Conservation (phyloP, 345 rosid species). For the Euclidium syriacum region DNA sequence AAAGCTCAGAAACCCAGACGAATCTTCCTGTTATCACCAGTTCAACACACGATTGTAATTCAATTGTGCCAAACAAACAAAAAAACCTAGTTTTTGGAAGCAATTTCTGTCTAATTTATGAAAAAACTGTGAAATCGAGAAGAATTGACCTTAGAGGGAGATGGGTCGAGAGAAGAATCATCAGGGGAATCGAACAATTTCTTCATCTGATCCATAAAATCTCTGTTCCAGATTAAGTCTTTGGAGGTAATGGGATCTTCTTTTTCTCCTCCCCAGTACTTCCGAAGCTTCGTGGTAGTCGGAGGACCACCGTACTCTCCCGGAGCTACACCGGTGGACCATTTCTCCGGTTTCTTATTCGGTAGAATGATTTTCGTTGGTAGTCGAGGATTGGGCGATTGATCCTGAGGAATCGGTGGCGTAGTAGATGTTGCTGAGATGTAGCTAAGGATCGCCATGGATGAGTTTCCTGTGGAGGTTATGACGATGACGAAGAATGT, state of each 20-base stretch:
- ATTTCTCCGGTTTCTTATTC: slow-evolving; percentile 71
- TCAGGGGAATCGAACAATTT: slow-evolving; percentile 48
- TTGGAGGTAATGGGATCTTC: slow-evolving; percentile 86
- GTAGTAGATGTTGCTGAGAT: slow-evolving; percentile 49
- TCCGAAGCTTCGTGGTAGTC: slow-evolving; percentile 60
- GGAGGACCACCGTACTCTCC: slow-evolving; percentile 96
- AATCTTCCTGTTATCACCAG: slow-evolving; percentile 48
- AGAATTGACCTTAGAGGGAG: slow-evolving; percentile 46
- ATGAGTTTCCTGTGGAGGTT: slow-evolving; percentile 28
- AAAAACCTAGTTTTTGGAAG: background rate
- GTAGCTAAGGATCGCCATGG: slow-evolving; percentile 60
- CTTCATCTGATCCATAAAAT: slow-evolving; percentile 76
- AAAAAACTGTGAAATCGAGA: background rate
- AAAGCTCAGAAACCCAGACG: slow-evolving; percentile 84
- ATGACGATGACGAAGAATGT: slow-evolving; percentile 5
- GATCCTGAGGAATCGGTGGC: slow-evolving; percentile 50
- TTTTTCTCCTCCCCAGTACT: slow-evolving; percentile 84
- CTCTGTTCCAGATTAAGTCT: slow-evolving; percentile 90
- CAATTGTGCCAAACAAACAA: background rate
- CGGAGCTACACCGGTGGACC: slow-evolving; percentile 92
- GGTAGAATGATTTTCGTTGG: slow-evolving; percentile 75
- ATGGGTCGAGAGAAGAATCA: slow-evolving; percentile 24
- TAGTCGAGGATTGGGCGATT: slow-evolving; percentile 36
- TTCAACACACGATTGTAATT: background rate
- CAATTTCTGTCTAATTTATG: background rate